A percentile compares a stretch with the other conserved stretches of the same genome.
phyloP scores from a whole-genome alignment of 2,329 filamentous ascomycete species.

The Apiospora arundinis region DNA sequence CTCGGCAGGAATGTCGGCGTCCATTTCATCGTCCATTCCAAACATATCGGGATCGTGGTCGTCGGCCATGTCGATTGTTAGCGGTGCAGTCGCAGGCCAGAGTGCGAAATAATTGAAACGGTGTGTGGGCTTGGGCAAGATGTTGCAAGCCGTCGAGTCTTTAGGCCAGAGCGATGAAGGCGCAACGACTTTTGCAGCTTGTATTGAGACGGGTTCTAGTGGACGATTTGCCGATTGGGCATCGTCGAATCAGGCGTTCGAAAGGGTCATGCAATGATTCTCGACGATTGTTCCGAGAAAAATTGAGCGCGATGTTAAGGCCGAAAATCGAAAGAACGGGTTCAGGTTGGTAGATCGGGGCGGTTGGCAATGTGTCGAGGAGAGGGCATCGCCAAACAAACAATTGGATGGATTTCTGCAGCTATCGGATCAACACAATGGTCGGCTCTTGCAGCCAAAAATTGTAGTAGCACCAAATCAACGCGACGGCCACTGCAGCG shows the following conservation, averaged over 20 bases:
- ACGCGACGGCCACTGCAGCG: constrained; percentile 4
- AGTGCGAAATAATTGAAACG: background rate
- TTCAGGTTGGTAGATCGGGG: constrained; percentile 3
- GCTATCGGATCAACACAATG: background rate
- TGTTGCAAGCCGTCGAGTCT: background rate
- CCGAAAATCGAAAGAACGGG: background rate
- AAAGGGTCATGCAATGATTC: background rate
- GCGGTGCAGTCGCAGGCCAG: background rate
- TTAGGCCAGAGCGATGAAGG: background rate
- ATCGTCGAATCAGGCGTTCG: constrained; percentile 11
- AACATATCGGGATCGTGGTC: constrained; percentile 18
- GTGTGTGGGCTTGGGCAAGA: background rate
- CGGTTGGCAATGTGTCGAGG: constrained; percentile 8
- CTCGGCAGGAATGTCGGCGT: constrained; percentile 23
- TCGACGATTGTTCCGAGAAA: background rate
- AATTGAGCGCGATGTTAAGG: background rate
- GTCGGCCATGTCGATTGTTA: background rate
- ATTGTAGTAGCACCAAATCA: constrained; percentile 9
- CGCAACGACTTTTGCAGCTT: background rate
- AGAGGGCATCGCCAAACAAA: constrained; percentile 19
- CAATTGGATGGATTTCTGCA: constrained; percentile 17
- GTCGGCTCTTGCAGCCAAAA: constrained; percentile 13
- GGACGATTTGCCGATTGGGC: constrained; percentile 8
- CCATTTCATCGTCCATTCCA: constrained; percentile 23
- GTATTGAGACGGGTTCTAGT: constrained; percentile 7